Evolutionary conservation across 78 protist genomes (phyloP).

Genomic region (slime mould (Dictyostelium discoideum)): DNA sequence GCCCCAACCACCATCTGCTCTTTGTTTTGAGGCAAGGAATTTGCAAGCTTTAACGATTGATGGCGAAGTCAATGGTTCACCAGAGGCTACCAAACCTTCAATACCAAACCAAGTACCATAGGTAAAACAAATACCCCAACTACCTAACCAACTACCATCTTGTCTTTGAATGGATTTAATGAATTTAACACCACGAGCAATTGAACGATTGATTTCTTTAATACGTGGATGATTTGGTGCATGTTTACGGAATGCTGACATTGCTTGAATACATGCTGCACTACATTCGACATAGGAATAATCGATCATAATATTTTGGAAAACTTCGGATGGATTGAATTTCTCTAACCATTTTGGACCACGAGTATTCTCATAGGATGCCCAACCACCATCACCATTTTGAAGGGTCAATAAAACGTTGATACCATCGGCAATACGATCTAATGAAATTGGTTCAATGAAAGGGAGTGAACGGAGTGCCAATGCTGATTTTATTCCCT

Average conservation of each 20-base stretch:
- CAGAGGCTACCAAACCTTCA: constrained; percentile 84
- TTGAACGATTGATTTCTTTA: constrained; percentile 57
- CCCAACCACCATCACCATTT: constrained; percentile 93
- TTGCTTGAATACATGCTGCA: constrained; percentile 84
- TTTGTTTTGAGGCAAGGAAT: constrained; percentile 89
- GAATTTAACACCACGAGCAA: constrained; percentile 60
- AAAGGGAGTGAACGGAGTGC: constrained; percentile 36
- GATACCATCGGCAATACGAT: constrained; percentile 89
- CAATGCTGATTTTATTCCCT: constrained; percentile 89
- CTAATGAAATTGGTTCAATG: constrained; percentile 47
- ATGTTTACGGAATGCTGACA: constrained; percentile 75
- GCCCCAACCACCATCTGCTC: constrained; percentile 95
- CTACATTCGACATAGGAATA: constrained; percentile 95
- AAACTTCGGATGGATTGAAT: constrained; percentile 94
- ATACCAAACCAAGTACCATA: constrained; percentile 96
- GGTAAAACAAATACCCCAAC: constrained; percentile 95
- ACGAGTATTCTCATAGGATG: constrained; percentile 91
- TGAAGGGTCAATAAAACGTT: constrained; percentile 91
- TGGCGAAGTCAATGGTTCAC: constrained; percentile 63
- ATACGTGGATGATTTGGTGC: constrained; percentile 88
- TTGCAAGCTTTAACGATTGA: constrained; percentile 72
- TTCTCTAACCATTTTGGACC: constrained; percentile 85
- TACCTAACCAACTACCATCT: constrained; percentile 93
- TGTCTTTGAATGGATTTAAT: constrained; percentile 81
- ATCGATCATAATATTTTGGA: constrained; percentile 96